phyloP scores from a whole-genome alignment of 2,329 filamentous ascomycete species.

The Scedosporium minutisporum region DNA sequence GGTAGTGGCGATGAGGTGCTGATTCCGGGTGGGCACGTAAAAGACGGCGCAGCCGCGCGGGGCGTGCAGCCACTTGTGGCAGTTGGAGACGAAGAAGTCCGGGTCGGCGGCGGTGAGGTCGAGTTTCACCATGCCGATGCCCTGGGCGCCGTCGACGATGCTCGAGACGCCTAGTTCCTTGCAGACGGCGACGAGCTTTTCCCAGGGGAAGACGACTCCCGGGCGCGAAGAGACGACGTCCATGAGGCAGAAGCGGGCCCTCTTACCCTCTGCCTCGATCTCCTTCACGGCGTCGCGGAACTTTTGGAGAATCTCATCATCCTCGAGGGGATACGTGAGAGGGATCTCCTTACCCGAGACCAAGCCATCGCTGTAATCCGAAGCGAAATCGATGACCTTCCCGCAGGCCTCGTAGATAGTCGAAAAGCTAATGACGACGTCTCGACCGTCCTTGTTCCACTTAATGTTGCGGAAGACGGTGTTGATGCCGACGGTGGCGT shows the following conservation, averaged over 20 bases:
- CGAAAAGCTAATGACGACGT: constrained; percentile 70
- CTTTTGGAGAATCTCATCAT: constrained; percentile 51
- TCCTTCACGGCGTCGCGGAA: constrained; percentile 51
- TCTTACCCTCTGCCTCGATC: constrained; percentile 46
- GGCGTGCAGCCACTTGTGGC: constrained; percentile 81
- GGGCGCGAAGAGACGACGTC: constrained; percentile 75
- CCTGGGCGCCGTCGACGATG: constrained; percentile 77
- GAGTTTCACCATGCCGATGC: constrained; percentile 67
- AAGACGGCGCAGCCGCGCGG: constrained; percentile 75
- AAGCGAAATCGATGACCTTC: constrained; percentile 59
- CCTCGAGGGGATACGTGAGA: constrained; percentile 59
- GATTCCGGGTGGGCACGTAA: constrained; percentile 68
- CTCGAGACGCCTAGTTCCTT: constrained; percentile 58
- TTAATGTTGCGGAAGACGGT: constrained; percentile 66
- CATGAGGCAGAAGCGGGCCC: constrained; percentile 56
- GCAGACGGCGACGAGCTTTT: constrained; percentile 55
- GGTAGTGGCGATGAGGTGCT: constrained; percentile 62
- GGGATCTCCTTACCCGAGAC: constrained; percentile 43
- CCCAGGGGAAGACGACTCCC: constrained; percentile 71
- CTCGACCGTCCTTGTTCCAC: constrained; percentile 60
- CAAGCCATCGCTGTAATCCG: constrained; percentile 49
- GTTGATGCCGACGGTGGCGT: constrained; percentile 72
- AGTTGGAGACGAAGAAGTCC: constrained; percentile 82
- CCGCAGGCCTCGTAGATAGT: constrained; percentile 73
- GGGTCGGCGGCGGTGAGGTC: constrained; percentile 58